Evolutionary conservation across 305 asterid genomes (phyloP).

Genomic region (Rubia balearica): DNA sequence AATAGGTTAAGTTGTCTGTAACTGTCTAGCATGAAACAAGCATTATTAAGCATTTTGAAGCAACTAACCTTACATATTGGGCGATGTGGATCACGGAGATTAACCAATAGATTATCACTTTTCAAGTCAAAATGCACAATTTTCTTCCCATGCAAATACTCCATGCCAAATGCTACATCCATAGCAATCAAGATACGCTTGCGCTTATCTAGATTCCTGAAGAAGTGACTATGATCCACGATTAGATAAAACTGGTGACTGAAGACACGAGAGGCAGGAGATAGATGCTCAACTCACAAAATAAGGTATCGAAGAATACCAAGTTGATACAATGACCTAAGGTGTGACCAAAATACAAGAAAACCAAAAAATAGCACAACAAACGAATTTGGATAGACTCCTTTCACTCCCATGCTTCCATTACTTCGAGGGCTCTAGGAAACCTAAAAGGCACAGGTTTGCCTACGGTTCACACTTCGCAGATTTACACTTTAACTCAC

Average conservation of each 20-base stretch:
- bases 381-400: not conserved
- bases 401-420: not conserved
- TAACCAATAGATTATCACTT: conserved; percentile 94
- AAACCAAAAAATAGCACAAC: not conserved
- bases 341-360: not conserved
- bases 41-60: not conserved
- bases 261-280: no score
- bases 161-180: conserved; percentile 99
- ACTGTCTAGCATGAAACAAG: not conserved
- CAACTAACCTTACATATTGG: conserved; percentile 95
- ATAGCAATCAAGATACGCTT: conserved; percentile 83
- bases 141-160: conserved; percentile 90
- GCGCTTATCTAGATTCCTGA: conserved; percentile 81
- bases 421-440: not conserved
- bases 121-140: conserved; percentile 96
- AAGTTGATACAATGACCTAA: not conserved
- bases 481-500: not conserved
- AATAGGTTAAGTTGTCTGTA: not conserved
- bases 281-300: not conserved
- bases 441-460: not conserved
- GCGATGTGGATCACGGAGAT: conserved; percentile 96
- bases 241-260: not conserved
- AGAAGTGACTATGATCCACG: conserved; percentile 11
- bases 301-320: not conserved
- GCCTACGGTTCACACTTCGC: not conserved